Evolutionary conservation across 2,329 filamentous ascomycete species (phyloP), one percentile per base, ranked within the genome.

Genomic region (Aspergillus sp.): DNA sequence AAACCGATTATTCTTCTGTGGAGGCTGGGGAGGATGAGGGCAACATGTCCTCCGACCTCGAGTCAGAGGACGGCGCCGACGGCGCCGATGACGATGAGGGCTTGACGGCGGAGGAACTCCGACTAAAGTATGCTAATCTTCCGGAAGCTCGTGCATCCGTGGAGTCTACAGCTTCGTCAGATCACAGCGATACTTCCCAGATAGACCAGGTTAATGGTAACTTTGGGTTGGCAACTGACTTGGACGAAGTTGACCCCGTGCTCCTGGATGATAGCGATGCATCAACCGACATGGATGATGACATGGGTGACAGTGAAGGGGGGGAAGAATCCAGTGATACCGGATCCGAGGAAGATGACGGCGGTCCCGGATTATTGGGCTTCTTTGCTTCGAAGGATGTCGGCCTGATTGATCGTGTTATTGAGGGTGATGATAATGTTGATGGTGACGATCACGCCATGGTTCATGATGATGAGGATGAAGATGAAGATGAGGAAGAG

Each of bases 11-110:
- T 30, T 48, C 43, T 7, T 85, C 83, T 51, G 75, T 83, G 47
- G 86, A 83, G 0, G 84, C 85, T 51, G 59, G 59, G 30, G 75
- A 75, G 10, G 72, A 74, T 29, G 78, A 74, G 48, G 68, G 65
- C 41, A 76, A 77, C 32, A 77, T 62, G 73, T 76, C 53, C 60
- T 73, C 54, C 55, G 66, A 53, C 57, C 70, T 64, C 29, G 73
- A 73, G 29, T 64, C 62, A 7, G 75, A 69, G 35, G 75, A 69
- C 35, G 61, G 65, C 28, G 64, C 64, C 35, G 58, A 65, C 9
- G 63, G 55, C 30, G 48, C 58, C 34, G 64, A 72, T 52, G 65
- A 70, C 48, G 73, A 76, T 55, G 72, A 68, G 45, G 61, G 58
- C 7, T 57, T 76, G 46, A 73, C 71, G 10, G 63, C 69, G 7